Evolutionary conservation across 495 filamentous ascomycete genomes (phyloP).

Genomic region (Lophiotrema nucula): DNA sequence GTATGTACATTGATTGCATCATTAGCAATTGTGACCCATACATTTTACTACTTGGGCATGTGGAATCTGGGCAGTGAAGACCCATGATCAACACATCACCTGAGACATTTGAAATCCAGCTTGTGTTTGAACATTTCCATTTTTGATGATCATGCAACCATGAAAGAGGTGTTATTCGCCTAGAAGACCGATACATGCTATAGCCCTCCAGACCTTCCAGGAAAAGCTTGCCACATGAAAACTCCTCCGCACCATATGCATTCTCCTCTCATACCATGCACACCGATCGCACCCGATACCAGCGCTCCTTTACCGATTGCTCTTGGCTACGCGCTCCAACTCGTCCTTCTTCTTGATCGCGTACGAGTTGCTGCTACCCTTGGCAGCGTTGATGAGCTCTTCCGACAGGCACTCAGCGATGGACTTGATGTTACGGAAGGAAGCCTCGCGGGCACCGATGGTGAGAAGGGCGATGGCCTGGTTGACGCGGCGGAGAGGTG

Average conservation of each 20-base stretch:
- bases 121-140: too few species aligned
- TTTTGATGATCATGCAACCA: conserved; percentile 35
- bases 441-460: conserved; percentile 93
- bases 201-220: conserved; percentile 18
- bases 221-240: conserved; percentile 3
- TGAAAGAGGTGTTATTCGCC: conserved; percentile 34
- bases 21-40: too few species aligned
- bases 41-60: too few species aligned
- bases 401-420: conserved; percentile 98
- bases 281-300: background rate
- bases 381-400: conserved; percentile 99
- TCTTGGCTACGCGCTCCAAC: conserved; percentile 99
- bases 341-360: conserved; percentile 99
- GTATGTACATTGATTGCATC: too few species aligned
- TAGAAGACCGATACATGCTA: conserved; percentile 27
- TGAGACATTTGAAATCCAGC: too few species aligned
- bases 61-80: too few species aligned
- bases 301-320: conserved; percentile 77
- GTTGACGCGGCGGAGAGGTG: conserved; percentile 98
- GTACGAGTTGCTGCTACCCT: conserved; percentile 99
- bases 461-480: conserved; percentile 97
- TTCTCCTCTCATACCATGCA: background rate
- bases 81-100: too few species aligned
- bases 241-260: conserved; percentile 1
- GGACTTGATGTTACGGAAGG: conserved; percentile 99